Evolutionary conservation across 2,329 filamentous ascomycete species (phyloP).

Genomic region (Chalaropsis thielavioides): DNA sequence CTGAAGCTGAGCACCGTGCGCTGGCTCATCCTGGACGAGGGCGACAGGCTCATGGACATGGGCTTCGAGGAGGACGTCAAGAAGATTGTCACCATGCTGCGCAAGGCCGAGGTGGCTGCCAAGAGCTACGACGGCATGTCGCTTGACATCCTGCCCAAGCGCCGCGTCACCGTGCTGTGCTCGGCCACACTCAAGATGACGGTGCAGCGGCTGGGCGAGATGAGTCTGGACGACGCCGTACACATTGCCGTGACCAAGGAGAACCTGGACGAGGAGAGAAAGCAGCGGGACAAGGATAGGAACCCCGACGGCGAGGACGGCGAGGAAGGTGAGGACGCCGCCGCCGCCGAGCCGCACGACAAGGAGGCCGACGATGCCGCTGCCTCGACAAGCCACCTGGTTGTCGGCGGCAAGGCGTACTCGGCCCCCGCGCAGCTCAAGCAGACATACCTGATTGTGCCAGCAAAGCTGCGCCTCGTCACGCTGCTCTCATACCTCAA

Average conservation of each 20-base stretch:
- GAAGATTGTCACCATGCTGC: constrained; percentile 68
- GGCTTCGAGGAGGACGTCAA: constrained; percentile 92
- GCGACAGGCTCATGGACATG: constrained; percentile 94
- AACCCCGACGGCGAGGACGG: constrained; percentile 25
- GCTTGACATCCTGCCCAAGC: constrained; percentile 52
- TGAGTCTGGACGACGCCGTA: constrained; percentile 83
- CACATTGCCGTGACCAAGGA: constrained; percentile 59
- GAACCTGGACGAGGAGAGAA: constrained; percentile 26
- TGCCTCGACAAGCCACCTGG: constrained; percentile 4
- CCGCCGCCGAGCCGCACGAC: background rate
- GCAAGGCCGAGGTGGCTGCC: constrained; percentile 45
- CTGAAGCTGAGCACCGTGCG: constrained; percentile 77
- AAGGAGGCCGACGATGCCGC: constrained; percentile 6
- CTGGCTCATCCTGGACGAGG: constrained; percentile 91
- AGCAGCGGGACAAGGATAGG: constrained; percentile 23
- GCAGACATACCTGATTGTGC: constrained; percentile 76
- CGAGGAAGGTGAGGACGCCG: constrained; percentile 23
- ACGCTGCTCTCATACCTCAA: constrained; percentile 74
- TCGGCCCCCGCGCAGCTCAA: constrained; percentile 84
- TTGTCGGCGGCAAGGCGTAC: constrained; percentile 35
- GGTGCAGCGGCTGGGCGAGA: constrained; percentile 83
- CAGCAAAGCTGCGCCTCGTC: constrained; percentile 80
- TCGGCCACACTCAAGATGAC: constrained; percentile 98
- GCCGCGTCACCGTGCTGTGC: constrained; percentile 77
- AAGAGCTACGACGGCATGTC: constrained; percentile 43